Evolutionary conservation across 805 yeast species (phyloP), one percentile per base, ranked within the genome.

Genomic region (Candida qinlingensis): DNA sequence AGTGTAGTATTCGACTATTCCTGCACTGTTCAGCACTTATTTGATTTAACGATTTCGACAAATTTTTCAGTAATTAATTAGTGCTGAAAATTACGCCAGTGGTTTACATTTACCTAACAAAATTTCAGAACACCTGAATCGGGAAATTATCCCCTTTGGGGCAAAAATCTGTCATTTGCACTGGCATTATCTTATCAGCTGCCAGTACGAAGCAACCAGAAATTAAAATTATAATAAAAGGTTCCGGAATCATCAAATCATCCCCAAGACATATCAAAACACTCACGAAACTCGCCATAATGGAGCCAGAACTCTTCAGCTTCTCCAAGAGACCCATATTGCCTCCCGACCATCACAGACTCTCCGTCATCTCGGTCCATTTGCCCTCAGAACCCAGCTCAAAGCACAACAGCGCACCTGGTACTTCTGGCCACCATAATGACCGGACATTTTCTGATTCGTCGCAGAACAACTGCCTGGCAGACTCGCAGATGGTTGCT

Each of bases 241-340:
- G 19, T 3, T 19, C 19, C 19, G 19, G 19, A 19, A 19, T 19
- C 19, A 19, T 19, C 19, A 19, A 19, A 19, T 19, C 19, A 19
- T 19, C 19, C 19, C 19, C 19, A 19, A 19, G 19, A 19, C 19
- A 19, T 19, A 2, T 19, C 19, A 19, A 19, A 28, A 28, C 27
- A 26, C 36, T 5, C 28, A 8, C 27, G 12, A 38, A 29, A 36
- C 39, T 35, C 27, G 6, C 5, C 13, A 6, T 7, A 10, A 50
- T 52, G 55, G 51, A 45, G n/a, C 52, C 56, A 12, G 56, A 54
- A 26, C 51, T 48, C 42, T 57, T 60, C 48, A 53, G 57, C 43
- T 58, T 60, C 55, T 53, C 60, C 19, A 61, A 61, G 59, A 61
- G 51, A 52, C 62, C 64, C 31, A 51, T 59, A 19, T 27, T 45